phyloP scores from a whole-genome alignment of 495 filamentous ascomycete species.

The Antarctomyces pellizariae region DNA sequence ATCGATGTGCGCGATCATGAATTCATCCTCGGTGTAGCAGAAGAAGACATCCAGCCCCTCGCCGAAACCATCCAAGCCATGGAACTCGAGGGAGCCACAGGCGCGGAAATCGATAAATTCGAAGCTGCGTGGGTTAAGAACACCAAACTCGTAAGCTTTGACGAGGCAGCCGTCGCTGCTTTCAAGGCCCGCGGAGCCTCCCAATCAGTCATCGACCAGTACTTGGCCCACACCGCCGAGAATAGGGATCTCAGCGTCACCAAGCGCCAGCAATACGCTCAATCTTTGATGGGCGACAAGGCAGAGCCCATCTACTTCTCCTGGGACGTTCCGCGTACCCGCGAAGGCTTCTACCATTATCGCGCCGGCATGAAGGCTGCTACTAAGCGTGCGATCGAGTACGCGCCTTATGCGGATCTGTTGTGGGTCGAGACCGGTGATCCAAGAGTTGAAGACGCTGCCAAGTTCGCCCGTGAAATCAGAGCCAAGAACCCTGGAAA shows the following conservation, averaged over 20 bases:
- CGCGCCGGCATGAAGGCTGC: slow-evolving; percentile 67
- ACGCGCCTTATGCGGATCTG: slow-evolving; percentile 80
- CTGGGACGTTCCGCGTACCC: slow-evolving; percentile 81
- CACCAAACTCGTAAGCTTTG: slow-evolving; percentile 72
- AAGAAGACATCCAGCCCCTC: slow-evolving; percentile 45
- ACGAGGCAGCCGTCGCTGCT: slow-evolving; percentile 66
- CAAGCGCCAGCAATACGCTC: slow-evolving; percentile 47
- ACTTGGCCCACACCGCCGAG: slow-evolving; percentile 30
- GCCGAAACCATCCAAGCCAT: slow-evolving; percentile 79
- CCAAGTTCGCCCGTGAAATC: slow-evolving; percentile 52
- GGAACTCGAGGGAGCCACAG: slow-evolving; percentile 54
- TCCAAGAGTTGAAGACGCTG: slow-evolving; percentile 55
- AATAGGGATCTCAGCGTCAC: slow-evolving; percentile 54
- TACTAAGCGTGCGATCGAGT: slow-evolving; percentile 77
- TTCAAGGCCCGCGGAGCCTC: slow-evolving; percentile 36
- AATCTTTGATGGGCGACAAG: slow-evolving; percentile 28
- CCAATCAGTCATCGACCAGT: slow-evolving; percentile 36
- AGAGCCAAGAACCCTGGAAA: slow-evolving; percentile 42
- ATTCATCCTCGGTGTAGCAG: slow-evolving; percentile 71
- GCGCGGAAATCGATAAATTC: slow-evolving; percentile 58
- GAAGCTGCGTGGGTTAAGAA: slow-evolving; percentile 80
- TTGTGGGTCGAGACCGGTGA: slow-evolving; percentile 94
- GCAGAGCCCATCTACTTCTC: slow-evolving; percentile 63
- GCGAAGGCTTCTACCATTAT: slow-evolving; percentile 95
- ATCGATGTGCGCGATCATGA: slow-evolving; percentile 90